Base-by-base conservation (phyloP, 768 basidiomycete species). In the Asterophora parasitica region DNA sequence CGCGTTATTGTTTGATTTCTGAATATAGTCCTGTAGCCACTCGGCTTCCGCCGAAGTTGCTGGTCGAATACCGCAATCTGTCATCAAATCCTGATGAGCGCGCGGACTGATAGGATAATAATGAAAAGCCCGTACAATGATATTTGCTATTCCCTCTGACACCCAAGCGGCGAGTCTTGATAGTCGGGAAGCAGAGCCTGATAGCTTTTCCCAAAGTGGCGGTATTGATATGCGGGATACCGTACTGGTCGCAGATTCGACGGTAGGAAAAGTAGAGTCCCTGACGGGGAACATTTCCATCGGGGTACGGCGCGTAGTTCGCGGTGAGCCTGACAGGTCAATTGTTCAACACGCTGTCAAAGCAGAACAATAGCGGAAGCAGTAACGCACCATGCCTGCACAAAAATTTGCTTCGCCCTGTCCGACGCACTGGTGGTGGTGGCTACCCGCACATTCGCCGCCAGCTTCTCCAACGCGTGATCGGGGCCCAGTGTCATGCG, bases 71-170 rank as follows among this genome's bases (percentile, higher is more conserved):
- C 90, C 90, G 71, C 90, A 92, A 78, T 92, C 91, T 88, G 68
- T 61, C 59, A 58, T 56, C 61, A 58, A 62, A 53, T 54, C 59
- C 53, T 42, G 58, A 65, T 66, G 56, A 67, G 60, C 62, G 58
- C 51, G 61, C 56, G 23, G 56, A 64, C 63, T 58, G 56, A 51
- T 48, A 56, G 65, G 63, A 62, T 66, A 47, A n/a, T 46, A 51
- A 59, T 17, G 58, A 74, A 52, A 50, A 41, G 57, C 61, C 54
- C 85, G 55, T 55, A 92, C 90, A 95, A 68, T 94, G 92, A 70
- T 95, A 95, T 77, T 93, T 94, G 72, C 88, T 91, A 73, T 95
- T 93, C 42, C 92, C 92, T 68, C 93, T 74, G 50, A 91, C 91
- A 50, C 93, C 93, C 50, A 96, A 69, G 49, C 93, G 85, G 56